Base-by-base conservation (phyloP, 1,139 yeast species). In the Magnusiomyces clavatus region DNA sequence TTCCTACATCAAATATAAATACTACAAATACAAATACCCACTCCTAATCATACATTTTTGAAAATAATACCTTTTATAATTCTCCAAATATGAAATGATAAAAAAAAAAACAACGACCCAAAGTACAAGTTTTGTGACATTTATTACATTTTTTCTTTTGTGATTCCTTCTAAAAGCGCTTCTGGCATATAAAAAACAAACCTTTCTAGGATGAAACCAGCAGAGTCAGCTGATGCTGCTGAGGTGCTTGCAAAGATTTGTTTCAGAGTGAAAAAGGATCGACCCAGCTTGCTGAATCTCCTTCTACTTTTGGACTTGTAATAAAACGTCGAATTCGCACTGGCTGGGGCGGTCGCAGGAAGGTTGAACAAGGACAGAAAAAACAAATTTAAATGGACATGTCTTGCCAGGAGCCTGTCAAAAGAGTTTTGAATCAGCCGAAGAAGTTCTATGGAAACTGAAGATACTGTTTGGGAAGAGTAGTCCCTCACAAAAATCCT, bases 391-490 rank as follows among this genome's bases (percentile, higher is more conserved):
- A 47, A 20, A 36, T 44, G 49, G 13, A 47, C 48, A 35, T 52
- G 50, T 14, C 34, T 40, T 1, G 55, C 52, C n/a, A 52, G 16
- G 19, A 44, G 39, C 5, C 51, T 46, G 14, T 47, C 40, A n/a
- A 52, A 49, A 36, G 50, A 42, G 43, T 52, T 48, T 41, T 52
- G 52, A 13, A 44, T 24, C 14, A 52, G 20, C 11, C 51, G 51
- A 11, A 49, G 35, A 10, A 52, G 46, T 12, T 47, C 48, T 13
- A 31, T 42, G 16, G 19, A 46, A 43, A 37, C 35, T 31, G 24
- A 43, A 29, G 17, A 46, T 44, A 35, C 43, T 34, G n/a, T 39
- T 31, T n/a, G 48, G 35, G 11, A 46, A 20, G 34, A 19, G 16
- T 41, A 41, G 31, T 24, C 31, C 8, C 8, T 24, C 31, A 24